phyloP scores from a whole-genome alignment of 352 stramenopile genomes.

The Phytophthora fragariaefolia region DNA sequence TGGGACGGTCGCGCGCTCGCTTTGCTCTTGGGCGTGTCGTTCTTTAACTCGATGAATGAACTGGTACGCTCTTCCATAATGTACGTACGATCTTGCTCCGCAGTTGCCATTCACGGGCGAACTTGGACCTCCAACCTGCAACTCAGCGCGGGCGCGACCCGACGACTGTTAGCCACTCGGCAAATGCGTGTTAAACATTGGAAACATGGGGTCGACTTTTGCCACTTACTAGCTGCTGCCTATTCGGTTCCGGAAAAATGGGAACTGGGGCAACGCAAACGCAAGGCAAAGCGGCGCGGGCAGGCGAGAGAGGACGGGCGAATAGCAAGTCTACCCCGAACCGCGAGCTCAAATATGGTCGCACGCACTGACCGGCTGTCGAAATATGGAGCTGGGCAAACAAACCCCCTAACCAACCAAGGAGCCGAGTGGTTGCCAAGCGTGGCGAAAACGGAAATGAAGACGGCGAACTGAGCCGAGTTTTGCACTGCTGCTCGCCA shows the following conservation, averaged over 20 bases:
- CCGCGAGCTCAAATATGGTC: slow-evolving; percentile 22
- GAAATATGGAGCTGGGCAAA: no score
- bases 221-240: slow-evolving; percentile 2
- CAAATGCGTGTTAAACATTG: no score
- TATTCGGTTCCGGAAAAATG: slow-evolving; percentile 4
- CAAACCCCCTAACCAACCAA: background rate
- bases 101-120: slow-evolving; percentile 29
- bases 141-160: background rate
- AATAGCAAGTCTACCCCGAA: slow-evolving; percentile 21
- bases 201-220: no score
- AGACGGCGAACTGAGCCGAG: background rate
- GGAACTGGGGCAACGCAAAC: slow-evolving; percentile 21
- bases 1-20: slow-evolving; percentile 3
- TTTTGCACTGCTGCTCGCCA: background rate
- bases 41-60: slow-evolving; percentile 62
- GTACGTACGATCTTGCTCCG: slow-evolving; percentile 18
- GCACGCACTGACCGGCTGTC: slow-evolving; percentile 36
- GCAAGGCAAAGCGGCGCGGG: background rate
- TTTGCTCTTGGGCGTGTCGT: slow-evolving; percentile 28
- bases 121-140: slow-evolving; percentile 2
- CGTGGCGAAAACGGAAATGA: slow-evolving; percentile 33
- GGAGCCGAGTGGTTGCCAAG: background rate
- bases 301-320: slow-evolving; percentile 12
- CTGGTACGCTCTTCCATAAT: slow-evolving; percentile 64
- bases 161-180: slow-evolving; percentile 7